Evolutionary conservation across 768 basidiomycete species (phyloP), one percentile per base, ranked within the genome.

Genomic region (Pulveroboletus sp.): DNA sequence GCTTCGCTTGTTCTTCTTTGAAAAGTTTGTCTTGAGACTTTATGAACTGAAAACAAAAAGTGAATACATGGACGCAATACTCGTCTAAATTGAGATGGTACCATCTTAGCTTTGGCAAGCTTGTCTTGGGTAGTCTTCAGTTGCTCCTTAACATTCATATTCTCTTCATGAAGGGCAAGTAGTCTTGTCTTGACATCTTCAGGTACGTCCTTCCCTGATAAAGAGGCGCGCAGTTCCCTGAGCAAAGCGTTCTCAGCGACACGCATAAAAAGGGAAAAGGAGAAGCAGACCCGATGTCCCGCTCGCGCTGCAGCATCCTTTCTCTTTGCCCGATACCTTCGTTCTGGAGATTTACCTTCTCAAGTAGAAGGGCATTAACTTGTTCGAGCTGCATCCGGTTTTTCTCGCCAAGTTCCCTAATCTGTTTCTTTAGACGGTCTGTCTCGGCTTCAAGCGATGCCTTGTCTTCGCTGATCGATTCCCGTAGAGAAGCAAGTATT

Each of bases 321-420:
- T 96, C 95, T 45, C 93, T 75, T 58, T 93, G 87, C 13, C 83
- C 83, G 55, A 97, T 92, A n/a, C 89, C 86, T 42, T 93, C 89
- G 59, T 83, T 85, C 66, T 96, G 95, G 35, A 95, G 70, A 53
- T 77, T 88, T 48, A 96, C 86, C 70, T 97, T 97, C 66, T 97
- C 94, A 26, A 95, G 70, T 0, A 97, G 70, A n/a, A 97, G 75
- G 6, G 64, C 77, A 61, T 90, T 89, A 58, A 93, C 79, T 63
- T 92, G 89, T 68, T 94, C 90, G 18, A 93, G 77, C 60, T 95
- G 93, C 86, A 91, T 88, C 59, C 82, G 77, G 64, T 85, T 90
- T 77, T 91, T 94, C 57, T 93, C 90, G 37, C 70, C 71, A 6
- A 89, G 72, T 28, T 88, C 86, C 55, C 76, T 80, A 60, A 90